Evolutionary conservation across 306 rosid species (phyloP).

Genomic region (Glycine soja): DNA sequence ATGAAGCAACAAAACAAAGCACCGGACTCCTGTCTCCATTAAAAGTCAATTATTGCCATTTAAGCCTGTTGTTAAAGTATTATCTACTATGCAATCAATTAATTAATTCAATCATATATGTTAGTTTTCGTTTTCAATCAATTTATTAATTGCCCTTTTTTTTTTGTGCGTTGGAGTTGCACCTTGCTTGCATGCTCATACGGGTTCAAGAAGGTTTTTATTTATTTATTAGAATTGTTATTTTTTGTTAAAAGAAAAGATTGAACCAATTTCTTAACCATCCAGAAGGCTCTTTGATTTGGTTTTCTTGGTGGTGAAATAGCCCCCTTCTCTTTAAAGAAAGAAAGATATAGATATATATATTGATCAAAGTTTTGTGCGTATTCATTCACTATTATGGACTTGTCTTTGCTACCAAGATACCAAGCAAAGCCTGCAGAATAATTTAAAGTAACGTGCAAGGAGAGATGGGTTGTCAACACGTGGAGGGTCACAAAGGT

Average conservation of each 20-base stretch:
- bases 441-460: constrained; percentile 47
- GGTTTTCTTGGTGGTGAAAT: constrained; percentile 20
- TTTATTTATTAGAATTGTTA: no score
- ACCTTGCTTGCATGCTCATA: constrained; percentile 8
- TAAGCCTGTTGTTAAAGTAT: constrained; percentile 2
- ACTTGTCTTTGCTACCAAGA: constrained; percentile 47
- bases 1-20: constrained; percentile 41
- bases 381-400: constrained; percentile 26
- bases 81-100: neutral
- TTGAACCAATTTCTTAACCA: constrained; percentile 11
- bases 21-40: constrained; percentile 41
- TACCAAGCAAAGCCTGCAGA: constrained; percentile 47
- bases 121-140: constrained; percentile 10
- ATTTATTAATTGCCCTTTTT: neutral
- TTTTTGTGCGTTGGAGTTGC: neutral
- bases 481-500: constrained; percentile 54
- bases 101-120: neutral
- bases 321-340: constrained; percentile 4
- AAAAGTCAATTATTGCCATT: constrained; percentile 42
- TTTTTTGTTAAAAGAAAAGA: no score
- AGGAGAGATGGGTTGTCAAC: constrained; percentile 43
- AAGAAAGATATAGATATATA: neutral
- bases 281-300: constrained; percentile 28
- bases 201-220: neutral
- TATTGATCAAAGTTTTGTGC: constrained; percentile 35